Conservation (phyloP, 352 stramenopile species). For the Phytophthora brassicae region DNA sequence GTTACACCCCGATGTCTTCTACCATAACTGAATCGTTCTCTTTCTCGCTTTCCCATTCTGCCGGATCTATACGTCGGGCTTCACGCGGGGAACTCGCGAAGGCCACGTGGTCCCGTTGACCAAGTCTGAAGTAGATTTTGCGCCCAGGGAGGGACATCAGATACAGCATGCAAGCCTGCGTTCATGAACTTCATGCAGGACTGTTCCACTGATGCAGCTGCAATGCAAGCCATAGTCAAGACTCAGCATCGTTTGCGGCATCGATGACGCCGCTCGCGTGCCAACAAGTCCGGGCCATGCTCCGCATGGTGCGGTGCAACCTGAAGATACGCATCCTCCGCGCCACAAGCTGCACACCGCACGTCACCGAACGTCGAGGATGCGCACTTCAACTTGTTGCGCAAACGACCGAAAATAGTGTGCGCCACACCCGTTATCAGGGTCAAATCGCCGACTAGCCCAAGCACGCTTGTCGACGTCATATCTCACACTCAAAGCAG, state of each 20-base stretch:
- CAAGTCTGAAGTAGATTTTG: too few relatives aligned
- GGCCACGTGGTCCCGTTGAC: too few relatives aligned
- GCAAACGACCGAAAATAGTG: constrained; percentile 20
- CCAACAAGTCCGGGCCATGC: too few relatives aligned
- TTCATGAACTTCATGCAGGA: constrained; percentile 6
- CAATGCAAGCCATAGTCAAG: background rate
- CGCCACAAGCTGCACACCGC: constrained; percentile 19
- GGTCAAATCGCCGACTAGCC: background rate
- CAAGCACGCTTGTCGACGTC: constrained; percentile 10
- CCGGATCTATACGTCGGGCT: too few relatives aligned
- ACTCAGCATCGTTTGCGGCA: constrained; percentile 1
- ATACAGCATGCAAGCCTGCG: background rate
- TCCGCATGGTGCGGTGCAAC: too few relatives aligned
- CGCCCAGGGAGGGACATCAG: too few relatives aligned
- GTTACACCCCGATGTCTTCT: too few relatives aligned
- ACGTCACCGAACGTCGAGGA: constrained; percentile 1
- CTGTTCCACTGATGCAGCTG: constrained; percentile 5
- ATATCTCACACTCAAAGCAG: constrained; percentile 10
- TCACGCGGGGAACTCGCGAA: too few relatives aligned
- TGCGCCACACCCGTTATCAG: constrained; percentile 18
- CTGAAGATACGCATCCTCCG: background rate
- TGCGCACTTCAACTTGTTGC: constrained; percentile 32
- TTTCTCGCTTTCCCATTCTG: too few relatives aligned
- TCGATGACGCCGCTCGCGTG: background rate
- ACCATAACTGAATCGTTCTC: too few relatives aligned